A percentile compares a stretch with the other conserved stretches of the same genome.
Conservation (phyloP, 768 basidiomycete species). For the Hypsizygus marmoreus region DNA sequence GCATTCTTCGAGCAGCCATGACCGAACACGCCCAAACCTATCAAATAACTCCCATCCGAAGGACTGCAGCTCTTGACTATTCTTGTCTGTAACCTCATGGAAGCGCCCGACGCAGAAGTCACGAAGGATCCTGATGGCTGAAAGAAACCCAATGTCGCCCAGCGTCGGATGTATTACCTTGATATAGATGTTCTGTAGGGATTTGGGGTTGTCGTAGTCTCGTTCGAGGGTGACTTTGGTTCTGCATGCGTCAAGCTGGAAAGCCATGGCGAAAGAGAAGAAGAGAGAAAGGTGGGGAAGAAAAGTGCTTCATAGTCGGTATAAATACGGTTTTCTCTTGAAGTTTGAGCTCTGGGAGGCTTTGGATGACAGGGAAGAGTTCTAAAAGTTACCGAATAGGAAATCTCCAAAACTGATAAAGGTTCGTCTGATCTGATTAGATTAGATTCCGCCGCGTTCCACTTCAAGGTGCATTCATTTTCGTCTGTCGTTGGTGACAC, state of each 20-base stretch:
- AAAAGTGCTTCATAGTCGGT: too few relatives aligned
- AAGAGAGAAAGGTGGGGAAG: too few relatives aligned
- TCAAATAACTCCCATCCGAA: conserved; percentile 31
- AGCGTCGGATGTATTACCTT: conserved; percentile 9
- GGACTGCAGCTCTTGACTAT: conserved; percentile 29
- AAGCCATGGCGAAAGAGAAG: too few relatives aligned
- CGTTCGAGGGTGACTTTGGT: not conserved
- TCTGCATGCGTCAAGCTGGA: too few relatives aligned
- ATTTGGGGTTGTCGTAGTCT: conserved; percentile 9
- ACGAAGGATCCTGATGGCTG: conserved; percentile 13
- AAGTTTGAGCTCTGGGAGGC: not conserved
- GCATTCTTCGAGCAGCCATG: conserved; percentile 22
- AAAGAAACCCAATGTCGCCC: conserved; percentile 9
- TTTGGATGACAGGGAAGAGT: not conserved
- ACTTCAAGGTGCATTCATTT: too few relatives aligned
- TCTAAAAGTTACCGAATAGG: too few relatives aligned
- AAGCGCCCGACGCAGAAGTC: conserved; percentile 14
- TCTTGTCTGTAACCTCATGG: conserved; percentile 27
- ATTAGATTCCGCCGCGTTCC: too few relatives aligned
- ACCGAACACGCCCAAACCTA: conserved; percentile 20
- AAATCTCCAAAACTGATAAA: too few relatives aligned
- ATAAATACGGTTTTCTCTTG: too few relatives aligned
- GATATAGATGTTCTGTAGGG: conserved; percentile 6
- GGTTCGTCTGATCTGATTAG: too few relatives aligned
- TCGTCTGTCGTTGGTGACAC: too few relatives aligned